Base-by-base conservation (phyloP, 306 rosid genomes). In the Hylodesmum podocarpum region DNA sequence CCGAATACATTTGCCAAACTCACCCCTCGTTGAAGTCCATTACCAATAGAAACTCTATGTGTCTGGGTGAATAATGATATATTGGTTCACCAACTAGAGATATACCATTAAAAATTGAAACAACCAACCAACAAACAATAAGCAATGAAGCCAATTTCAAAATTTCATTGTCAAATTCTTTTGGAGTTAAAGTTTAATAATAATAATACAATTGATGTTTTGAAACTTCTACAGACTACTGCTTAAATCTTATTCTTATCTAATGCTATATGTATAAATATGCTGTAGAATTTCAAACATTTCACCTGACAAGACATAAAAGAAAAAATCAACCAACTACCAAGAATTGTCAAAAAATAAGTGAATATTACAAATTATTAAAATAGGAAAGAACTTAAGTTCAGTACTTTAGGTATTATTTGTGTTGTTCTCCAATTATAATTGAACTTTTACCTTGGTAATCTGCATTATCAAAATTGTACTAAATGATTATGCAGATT, bases 1-100 rank as follows among this genome's bases (percentile, higher is more conserved):
- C 67, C 19, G 15, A 49, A 67, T 10, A 61, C 74, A 41, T 53
- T 51, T 33, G 9, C 51, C 65, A 64, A 71, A 70, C 39, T 63
- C 64, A 57, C 53, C 70, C 71, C 36, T 68, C 29, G 41, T 41
- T 50, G 53, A 59, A 61, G 46, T 81, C 59, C 50, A 62, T 47
- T 75, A 27, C 40, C 59, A 58, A 59, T 59, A 47, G 37, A 70
- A 58, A 47, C 66, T 54, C 59, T 39, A 12, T 11, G 49, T 25
- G 71, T 41, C 37, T 44, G 28, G 72, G 18, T 47, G 55, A 54
- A 59, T n/a, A 47, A 21, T 24, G 9, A 44, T 65, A 13, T n/a
- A 28, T 46, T 40, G 28, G 53, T 80, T 80, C 40, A 33, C 72
- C 70, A 50, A 24, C 54, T 46, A 61, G 57, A 46, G 37, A 57